These are phyloP conservation scores for Xerocomus potaroensis DNA, from an alignment of 768 basidiomycete species.

Conservation along the genomic window DNA sequence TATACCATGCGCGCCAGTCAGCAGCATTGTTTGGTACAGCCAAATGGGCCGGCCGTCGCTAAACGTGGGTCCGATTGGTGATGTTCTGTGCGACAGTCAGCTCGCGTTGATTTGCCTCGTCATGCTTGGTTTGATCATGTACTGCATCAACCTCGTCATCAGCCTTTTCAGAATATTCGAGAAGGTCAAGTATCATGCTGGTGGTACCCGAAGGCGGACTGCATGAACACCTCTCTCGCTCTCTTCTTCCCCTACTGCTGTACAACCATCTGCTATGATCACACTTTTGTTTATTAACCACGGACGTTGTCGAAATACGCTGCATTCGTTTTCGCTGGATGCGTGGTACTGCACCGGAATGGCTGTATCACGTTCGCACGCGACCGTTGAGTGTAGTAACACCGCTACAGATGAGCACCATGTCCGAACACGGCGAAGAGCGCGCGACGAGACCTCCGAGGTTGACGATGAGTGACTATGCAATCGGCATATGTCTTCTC, in stretches of 20 bases:
- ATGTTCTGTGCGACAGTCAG: constrained; percentile 69
- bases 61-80: constrained; percentile 44
- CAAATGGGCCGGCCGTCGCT: constrained; percentile 45
- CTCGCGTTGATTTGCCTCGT: constrained; percentile 75
- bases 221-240: constrained; percentile 2
- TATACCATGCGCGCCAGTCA: constrained; percentile 66
- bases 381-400: neutral
- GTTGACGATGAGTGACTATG: constrained; percentile 34
- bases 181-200: constrained; percentile 74
- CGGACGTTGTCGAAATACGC: too few relatives aligned
- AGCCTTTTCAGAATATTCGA: constrained; percentile 84
- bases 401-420: constrained; percentile 16
- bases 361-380: too few relatives aligned
- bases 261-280: neutral
- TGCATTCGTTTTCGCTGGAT: neutral
- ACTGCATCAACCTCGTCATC: constrained; percentile 82
- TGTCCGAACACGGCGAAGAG: constrained; percentile 12
- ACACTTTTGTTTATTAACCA: constrained; percentile 2
- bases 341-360: too few relatives aligned
- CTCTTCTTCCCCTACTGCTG: neutral
- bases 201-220: constrained; percentile 28
- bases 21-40: constrained; percentile 70
- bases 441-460: constrained; percentile 7
- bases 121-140: constrained; percentile 70
- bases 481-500: constrained; percentile 63